Conservation (phyloP, 1,284 basidiomycete species). For the Fomitopsis schrenkii region DNA sequence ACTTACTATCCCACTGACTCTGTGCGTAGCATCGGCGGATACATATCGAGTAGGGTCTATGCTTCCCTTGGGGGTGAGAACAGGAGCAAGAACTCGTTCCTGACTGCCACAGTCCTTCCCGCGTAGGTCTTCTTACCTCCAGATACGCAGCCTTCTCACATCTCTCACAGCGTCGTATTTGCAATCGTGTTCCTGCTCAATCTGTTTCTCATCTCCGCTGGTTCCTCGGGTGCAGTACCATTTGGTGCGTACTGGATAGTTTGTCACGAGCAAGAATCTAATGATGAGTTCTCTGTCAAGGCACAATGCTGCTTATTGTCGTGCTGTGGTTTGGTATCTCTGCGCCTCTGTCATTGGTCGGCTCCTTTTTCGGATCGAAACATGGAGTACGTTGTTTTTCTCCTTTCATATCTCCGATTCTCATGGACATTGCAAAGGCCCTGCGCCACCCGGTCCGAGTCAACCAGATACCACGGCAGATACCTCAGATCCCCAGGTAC, state of each 20-base stretch:
- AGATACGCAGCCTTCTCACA: background rate
- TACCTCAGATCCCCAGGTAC: conserved; percentile 83
- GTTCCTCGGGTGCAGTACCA: conserved; percentile 93
- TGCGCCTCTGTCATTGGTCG: conserved; percentile 75
- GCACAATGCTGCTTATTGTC: conserved; percentile 87
- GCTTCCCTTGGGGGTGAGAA: conserved; percentile 79
- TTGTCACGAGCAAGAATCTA: background rate
- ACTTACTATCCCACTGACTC: background rate
- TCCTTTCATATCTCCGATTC: background rate
- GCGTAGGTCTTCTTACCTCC: conserved; percentile 45
- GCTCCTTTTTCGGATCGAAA: conserved; percentile 78
- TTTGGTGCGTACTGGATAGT: conserved; percentile 53
- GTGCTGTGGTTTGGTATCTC: conserved; percentile 96
- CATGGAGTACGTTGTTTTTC: conserved; percentile 64
- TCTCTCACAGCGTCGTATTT: conserved; percentile 63
- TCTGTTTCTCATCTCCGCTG: conserved; percentile 80
- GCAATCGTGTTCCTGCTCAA: conserved; percentile 82
- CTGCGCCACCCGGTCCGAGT: conserved; percentile 82
- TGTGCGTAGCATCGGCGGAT: conserved; percentile 73
- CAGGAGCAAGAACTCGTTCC: conserved; percentile 79
- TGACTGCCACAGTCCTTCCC: conserved; percentile 89
- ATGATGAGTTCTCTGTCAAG: conserved; percentile 29
- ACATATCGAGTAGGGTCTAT: conserved; percentile 84
- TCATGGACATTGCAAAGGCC: conserved; percentile 37
- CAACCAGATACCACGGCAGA: conserved; percentile 90